Base-by-base conservation (phyloP, 2,329 filamentous ascomycete species). In the Clarireedia monteithiana region DNA sequence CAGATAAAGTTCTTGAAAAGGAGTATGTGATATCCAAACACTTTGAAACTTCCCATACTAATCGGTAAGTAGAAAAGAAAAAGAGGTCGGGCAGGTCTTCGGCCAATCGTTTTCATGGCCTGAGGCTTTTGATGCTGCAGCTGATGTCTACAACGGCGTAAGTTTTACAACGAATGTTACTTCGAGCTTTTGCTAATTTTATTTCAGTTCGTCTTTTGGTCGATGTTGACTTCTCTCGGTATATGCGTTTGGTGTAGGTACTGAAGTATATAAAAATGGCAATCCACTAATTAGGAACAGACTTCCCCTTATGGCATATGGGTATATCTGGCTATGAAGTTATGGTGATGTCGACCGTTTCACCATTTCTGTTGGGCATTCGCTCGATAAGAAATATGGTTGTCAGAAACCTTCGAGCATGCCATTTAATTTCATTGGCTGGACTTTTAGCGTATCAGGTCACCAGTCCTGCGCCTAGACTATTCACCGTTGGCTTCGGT, bases 231-330 rank as follows among this genome's bases (percentile, higher is more conserved):
- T 57, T 90, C 90, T 59, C 77, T 99, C 52, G 91, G 90, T 26
- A 77, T 99, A 46, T 78, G 89, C 44, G 87, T 99, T 46, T 99
- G 94, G 94, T 99, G 86, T 90, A 83, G 80, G 86, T 81, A 24
- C n/a, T 39, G 42, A 48, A 23, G 38, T 27, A 36, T 24, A 47
- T 30, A 36, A 26, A 36, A 45, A 30, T 39, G 45, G 45, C 23
- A 39, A 36, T n/a, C 27, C 30, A 58, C 55, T 63, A 53, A 64
- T 46, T 47, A 9, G 45, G 44, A 15, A 38, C 60, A 90, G 87
- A 95, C 72, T 99, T 99, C 70, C 94, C 94, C 14, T 81, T 99
- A 10, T 99, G 94, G 94, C 84, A 96, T 70, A 99, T 99, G 94
- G 94, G 94, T 27, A 95, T 99, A 59, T 97, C 92, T 4, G 94